A percentile compares a stretch with the other conserved stretches of the same genome.
phyloP scores from a whole-genome alignment of 2,329 filamentous ascomycete genomes.

The Laburnicola sp. region DNA sequence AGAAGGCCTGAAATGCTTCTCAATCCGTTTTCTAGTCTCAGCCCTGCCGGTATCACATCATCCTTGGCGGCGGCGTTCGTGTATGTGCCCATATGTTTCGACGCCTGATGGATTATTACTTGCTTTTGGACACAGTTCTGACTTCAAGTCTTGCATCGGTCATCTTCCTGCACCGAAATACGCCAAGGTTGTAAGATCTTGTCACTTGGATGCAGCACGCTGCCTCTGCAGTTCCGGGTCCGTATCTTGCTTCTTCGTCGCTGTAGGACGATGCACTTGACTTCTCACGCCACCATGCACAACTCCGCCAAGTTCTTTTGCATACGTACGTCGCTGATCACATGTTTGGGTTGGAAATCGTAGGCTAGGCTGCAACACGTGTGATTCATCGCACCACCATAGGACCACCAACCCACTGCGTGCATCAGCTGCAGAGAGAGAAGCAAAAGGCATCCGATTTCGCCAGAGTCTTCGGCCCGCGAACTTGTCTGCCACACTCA shows the following conservation, averaged over 20 bases:
- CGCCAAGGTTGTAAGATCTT: background rate
- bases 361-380: slow-evolving; percentile 1
- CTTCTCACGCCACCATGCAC: slow-evolving; percentile 3
- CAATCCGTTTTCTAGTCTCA: background rate
- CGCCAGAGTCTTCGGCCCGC: slow-evolving; percentile 11
- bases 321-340: background rate
- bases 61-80: background rate
- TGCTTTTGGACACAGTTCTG: too few species aligned
- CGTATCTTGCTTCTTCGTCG: background rate
- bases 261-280: background rate
- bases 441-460: slow-evolving; percentile 9
- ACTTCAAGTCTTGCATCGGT: too few species aligned
- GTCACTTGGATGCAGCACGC: background rate
- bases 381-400: slow-evolving; percentile 11
- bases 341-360: slow-evolving; percentile 1
- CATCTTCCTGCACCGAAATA: too few species aligned
- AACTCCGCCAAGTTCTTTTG: background rate
- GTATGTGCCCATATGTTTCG: background rate
- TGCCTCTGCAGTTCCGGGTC: background rate
- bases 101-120: too few species aligned
- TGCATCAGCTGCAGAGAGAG: slow-evolving; percentile 2
- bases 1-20: background rate
- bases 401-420: background rate
- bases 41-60: slow-evolving; percentile 3
- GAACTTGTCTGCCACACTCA: slow-evolving; percentile 23